phyloP scores from a whole-genome alignment of 139 green algal species.

The Yamagishiella unicocca region DNA sequence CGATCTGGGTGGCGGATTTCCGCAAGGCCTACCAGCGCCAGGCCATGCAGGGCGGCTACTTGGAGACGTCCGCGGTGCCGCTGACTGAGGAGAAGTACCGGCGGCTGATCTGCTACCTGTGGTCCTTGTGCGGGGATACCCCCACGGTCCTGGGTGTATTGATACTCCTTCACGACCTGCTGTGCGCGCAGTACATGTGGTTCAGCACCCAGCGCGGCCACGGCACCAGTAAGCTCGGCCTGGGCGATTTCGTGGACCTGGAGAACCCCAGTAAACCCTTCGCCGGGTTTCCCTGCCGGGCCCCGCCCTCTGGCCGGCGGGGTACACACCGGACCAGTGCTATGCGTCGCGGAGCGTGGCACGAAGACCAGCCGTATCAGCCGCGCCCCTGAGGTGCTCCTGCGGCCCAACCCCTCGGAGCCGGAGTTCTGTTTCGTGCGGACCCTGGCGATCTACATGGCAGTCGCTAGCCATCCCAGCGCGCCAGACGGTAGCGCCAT shows the following conservation, averaged over 20 bases:
- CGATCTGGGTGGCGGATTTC: not conserved
- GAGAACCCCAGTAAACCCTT: not conserved
- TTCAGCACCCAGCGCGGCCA: not conserved
- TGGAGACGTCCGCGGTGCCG: not conserved
- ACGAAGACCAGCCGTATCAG: too few species aligned
- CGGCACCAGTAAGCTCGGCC: not conserved
- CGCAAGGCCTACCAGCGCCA: not conserved
- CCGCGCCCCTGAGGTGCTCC: not conserved
- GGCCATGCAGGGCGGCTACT: not conserved
- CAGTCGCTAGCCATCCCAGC: too few species aligned
- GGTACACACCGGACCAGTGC: not conserved
- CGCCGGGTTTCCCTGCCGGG: not conserved
- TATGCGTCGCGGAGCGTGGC: too few species aligned
- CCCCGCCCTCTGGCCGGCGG: not conserved
- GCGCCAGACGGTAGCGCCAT: not conserved
- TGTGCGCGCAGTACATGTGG: not conserved
- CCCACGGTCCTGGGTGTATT: not conserved
- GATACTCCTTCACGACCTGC: not conserved
- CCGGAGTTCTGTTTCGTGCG: not conserved
- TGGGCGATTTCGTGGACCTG: not conserved
- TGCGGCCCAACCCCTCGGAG: not conserved
- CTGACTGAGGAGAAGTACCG: not conserved
- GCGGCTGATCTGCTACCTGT: not conserved
- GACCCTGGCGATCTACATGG: not conserved
- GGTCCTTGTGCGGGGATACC: not conserved